A percentile compares a stretch with the other conserved stretches of the same genome.
phyloP scores from a whole-genome alignment of 176 grass and related monocot genomes.

The Urochloa ruziziensis region DNA sequence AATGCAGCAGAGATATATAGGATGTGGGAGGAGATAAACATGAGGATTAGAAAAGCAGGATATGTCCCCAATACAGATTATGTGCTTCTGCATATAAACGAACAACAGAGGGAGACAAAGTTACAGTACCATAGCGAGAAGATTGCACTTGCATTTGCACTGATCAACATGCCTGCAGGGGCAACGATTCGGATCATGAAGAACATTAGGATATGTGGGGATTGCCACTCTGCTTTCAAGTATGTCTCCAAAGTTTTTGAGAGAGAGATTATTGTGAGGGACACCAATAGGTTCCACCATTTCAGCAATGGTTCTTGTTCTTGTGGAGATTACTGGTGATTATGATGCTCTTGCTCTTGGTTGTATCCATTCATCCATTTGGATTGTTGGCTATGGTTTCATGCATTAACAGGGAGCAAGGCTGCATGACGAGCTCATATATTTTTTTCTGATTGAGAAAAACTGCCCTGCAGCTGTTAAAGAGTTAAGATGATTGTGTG shows the following conservation, averaged over 20 bases:
- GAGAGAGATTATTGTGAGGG: constrained; percentile 72
- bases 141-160: constrained; percentile 68
- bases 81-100: constrained; percentile 52
- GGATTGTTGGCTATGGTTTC: background rate
- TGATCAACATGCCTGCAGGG: constrained; percentile 56
- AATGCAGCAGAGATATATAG: constrained; percentile 50
- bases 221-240: constrained; percentile 76
- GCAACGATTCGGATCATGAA: constrained; percentile 75
- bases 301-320: constrained; percentile 65
- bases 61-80: constrained; percentile 62
- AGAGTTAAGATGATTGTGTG: background rate
- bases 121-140: constrained; percentile 82
- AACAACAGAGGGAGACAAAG: constrained; percentile 51
- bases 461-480: background rate
- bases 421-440: background rate
- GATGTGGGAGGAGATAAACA: constrained; percentile 64
- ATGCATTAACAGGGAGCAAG: background rate
- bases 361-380: constrained; percentile 3
- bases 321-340: constrained; percentile 85
- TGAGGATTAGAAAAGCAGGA: constrained; percentile 56
- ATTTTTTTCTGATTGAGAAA: background rate
- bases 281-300: constrained; percentile 77
- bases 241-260: constrained; percentile 51
- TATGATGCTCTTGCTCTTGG: background rate
- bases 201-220: constrained; percentile 78